Percentiles rank a stretch among this genome's conserved stretches.
Conservation (phyloP, 1,139 yeast species). For the Geotrichum aggregatum region DNA sequence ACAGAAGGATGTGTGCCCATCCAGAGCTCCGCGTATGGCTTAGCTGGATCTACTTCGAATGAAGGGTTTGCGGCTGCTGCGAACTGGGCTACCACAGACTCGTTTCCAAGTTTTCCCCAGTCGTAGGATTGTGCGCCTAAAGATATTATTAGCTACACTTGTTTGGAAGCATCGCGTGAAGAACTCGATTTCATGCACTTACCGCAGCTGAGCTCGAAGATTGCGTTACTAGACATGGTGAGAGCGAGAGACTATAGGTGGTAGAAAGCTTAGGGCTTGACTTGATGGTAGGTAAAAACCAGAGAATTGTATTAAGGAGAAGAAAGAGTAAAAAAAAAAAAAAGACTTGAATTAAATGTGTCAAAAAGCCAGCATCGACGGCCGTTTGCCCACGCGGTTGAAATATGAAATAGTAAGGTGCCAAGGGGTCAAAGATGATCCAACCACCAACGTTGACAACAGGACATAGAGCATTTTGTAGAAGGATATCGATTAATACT, state of each 20-base stretch:
- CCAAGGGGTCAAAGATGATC: no score
- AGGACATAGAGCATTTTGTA: no score
- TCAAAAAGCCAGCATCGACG: neutral
- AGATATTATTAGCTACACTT: no score
- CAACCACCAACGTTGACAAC: no score
- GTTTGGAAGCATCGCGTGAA: neutral
- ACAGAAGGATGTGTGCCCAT: constrained; percentile 97
- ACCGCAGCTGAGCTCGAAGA: constrained; percentile 3
- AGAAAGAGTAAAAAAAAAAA: neutral
- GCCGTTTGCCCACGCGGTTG: no score
- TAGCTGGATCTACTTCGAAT: constrained; percentile 57
- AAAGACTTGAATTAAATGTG: neutral
- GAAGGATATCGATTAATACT: no score
- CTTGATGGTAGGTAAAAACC: no score
- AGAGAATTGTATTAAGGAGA: neutral
- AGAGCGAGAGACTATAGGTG: neutral
- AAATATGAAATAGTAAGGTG: no score
- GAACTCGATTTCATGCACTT: neutral
- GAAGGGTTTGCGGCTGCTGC: constrained; percentile 66
- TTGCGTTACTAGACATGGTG: neutral
- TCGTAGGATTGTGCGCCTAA: constrained; percentile 45
- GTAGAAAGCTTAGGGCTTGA: no score
- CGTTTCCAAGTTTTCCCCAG: constrained; percentile 64
- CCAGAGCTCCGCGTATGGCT: constrained; percentile 69
- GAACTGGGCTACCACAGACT: constrained; percentile 84